Evolutionary conservation across 1,284 basidiomycete species (phyloP).

Genomic region (Austroboletus novae-zelandiae): DNA sequence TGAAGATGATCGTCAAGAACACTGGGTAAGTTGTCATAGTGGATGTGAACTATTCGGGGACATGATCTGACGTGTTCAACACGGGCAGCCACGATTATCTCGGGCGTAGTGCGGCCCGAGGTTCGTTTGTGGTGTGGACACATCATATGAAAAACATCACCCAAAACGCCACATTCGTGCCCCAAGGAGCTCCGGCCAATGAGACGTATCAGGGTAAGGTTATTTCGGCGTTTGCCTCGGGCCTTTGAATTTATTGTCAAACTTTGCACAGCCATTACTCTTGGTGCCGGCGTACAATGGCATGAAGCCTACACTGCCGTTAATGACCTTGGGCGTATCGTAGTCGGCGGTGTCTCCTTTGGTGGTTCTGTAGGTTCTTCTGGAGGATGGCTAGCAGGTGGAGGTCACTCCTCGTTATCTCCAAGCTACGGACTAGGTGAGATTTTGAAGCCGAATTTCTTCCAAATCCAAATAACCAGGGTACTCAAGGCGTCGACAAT

Average conservation of each 20-base stretch:
- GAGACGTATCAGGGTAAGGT: conserved; percentile 15
- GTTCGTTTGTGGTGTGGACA: conserved; percentile 41
- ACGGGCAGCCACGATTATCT: conserved; percentile 34
- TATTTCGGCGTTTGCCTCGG: background rate
- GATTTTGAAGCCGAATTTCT: background rate
- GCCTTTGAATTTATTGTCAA: too few species aligned
- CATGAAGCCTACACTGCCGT: conserved; percentile 42
- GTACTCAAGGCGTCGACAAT: conserved; percentile 39
- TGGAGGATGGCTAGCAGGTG: conserved; percentile 43
- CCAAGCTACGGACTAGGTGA: conserved; percentile 44
- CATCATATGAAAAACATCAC: conserved; percentile 37
- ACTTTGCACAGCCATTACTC: conserved; percentile 32
- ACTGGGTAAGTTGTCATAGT: conserved; percentile 36
- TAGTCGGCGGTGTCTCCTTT: conserved; percentile 32
- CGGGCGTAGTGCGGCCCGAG: conserved; percentile 35
- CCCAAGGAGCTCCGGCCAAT: conserved; percentile 26
- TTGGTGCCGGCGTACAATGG: conserved; percentile 47
- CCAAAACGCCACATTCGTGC: conserved; percentile 30
- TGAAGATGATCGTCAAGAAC: conserved; percentile 48
- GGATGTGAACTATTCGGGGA: background rate
- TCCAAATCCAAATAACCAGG: background rate
- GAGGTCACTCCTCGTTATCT: conserved; percentile 42
- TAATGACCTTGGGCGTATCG: conserved; percentile 31
- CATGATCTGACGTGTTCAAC: background rate
- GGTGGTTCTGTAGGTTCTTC: conserved; percentile 40